Percentiles rank a stretch among this genome's conserved stretches.
Evolutionary conservation across 495 filamentous ascomycete species (phyloP).

Genomic region (Penicillium nucicola): DNA sequence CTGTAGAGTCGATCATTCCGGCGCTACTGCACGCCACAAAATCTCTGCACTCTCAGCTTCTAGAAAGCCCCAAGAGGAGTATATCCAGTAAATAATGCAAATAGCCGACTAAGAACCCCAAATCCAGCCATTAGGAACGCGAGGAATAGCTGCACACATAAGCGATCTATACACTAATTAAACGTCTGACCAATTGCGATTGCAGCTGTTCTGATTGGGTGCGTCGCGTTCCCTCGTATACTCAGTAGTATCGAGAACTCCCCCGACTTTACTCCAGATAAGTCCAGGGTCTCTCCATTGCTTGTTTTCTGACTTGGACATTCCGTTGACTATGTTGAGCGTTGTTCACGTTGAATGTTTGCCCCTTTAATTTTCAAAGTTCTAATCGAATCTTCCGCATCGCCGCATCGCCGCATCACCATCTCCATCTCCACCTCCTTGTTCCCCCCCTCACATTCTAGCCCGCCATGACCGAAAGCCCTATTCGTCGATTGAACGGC

Average conservation of each 20-base stretch:
- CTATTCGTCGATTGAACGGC: background rate
- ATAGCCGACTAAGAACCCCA: background rate
- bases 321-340: background rate
- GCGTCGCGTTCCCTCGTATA: constrained; percentile 2
- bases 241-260: constrained; percentile 4
- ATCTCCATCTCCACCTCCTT: background rate
- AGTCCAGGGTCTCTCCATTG: background rate
- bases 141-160: background rate
- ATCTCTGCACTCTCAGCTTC: constrained; percentile 1
- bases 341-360: background rate
- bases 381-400: background rate
- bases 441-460: background rate
- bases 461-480: constrained; percentile 5
- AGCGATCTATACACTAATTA: background rate
- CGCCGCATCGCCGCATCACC: too few relatives aligned
- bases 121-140: too few relatives aligned
- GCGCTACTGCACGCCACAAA: constrained; percentile 12
- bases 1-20: constrained; percentile 2
- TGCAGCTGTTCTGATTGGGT: constrained; percentile 3
- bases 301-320: background rate
- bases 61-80: background rate
- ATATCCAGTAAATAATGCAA: background rate
- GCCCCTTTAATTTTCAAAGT: background rate
- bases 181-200: constrained; percentile 3
- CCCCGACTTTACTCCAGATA: background rate